A percentile compares a stretch with the other conserved stretches of the same genome.
These are phyloP conservation scores for Mycena vulgaris DNA, from an alignment of 768 basidiomycete genomes.

Conservation along the genomic window DNA sequence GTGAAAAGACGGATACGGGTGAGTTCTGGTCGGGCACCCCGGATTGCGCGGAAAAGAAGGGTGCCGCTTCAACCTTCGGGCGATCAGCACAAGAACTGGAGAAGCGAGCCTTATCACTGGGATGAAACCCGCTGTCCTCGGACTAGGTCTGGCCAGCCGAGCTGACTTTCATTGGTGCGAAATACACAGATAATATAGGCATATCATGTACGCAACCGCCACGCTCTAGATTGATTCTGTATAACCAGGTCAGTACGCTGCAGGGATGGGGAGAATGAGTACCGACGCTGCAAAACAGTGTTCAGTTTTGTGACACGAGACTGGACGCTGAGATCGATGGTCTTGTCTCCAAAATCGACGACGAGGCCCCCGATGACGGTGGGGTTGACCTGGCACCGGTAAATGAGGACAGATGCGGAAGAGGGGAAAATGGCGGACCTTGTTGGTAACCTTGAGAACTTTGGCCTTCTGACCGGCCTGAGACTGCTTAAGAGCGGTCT, in stretches of 20 bases:
- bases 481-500: constrained; percentile 88
- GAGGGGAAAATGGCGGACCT: constrained; percentile 64
- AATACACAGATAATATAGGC: constrained; percentile 36
- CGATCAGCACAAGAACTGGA: constrained; percentile 36
- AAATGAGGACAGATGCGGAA: constrained; percentile 28
- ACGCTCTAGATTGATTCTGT: constrained; percentile 58
- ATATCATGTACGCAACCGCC: constrained; percentile 37
- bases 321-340: constrained; percentile 94
- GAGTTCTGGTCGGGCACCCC: constrained; percentile 17
- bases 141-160: constrained; percentile 21
- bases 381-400: constrained; percentile 82
- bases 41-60: constrained; percentile 39
- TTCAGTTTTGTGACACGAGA: constrained; percentile 97
- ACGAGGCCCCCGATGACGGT: constrained; percentile 92
- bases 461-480: constrained; percentile 91
- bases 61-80: constrained; percentile 34
- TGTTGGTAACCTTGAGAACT: constrained; percentile 91
- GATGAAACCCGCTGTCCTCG: constrained; percentile 39
- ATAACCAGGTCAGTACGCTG: constrained; percentile 6
- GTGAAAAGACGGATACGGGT: constrained; percentile 3
- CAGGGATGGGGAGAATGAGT: constrained; percentile 5
- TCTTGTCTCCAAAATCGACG: constrained; percentile 98
- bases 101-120: constrained; percentile 38
- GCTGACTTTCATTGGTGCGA: constrained; percentile 23
- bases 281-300: constrained; percentile 86